Conservation (phyloP, 2,329 filamentous ascomycete species). For the Aspergillus persii region DNA sequence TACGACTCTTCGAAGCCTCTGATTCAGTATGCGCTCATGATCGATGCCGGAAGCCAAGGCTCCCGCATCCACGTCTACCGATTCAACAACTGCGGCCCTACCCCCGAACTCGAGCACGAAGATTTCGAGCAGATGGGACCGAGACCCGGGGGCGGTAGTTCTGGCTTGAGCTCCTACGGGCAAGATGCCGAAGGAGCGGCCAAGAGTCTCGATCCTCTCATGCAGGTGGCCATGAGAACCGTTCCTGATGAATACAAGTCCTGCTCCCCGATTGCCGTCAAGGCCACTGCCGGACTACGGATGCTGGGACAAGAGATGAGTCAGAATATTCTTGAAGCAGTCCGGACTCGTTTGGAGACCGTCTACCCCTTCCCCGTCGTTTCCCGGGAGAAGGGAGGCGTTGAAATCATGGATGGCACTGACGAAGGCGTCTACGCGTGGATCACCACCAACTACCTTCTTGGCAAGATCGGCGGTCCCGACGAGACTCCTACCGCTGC, state of each 20-base stretch:
- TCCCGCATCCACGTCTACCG: slow-evolving; percentile 98
- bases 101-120: slow-evolving; percentile 91
- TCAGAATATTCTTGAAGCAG: slow-evolving; percentile 78
- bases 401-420: slow-evolving; percentile 95
- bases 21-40: slow-evolving; percentile 97
- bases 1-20: slow-evolving; percentile 86
- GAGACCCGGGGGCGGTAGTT: slow-evolving; percentile 75
- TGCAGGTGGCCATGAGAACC: slow-evolving; percentile 78
- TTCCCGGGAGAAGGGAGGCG: slow-evolving; percentile 76
- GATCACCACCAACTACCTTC: slow-evolving; percentile 98
- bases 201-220: slow-evolving; percentile 79
- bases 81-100: slow-evolving; percentile 96
- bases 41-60: slow-evolving; percentile 95
- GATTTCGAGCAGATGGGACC: slow-evolving; percentile 78
- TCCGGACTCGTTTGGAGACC: slow-evolving; percentile 78
- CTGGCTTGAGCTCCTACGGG: slow-evolving; percentile 79
- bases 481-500: slow-evolving; percentile 89
- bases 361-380: slow-evolving; percentile 94
- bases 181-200: slow-evolving; percentile 84
- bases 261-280: slow-evolving; percentile 96
- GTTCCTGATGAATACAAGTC: slow-evolving; percentile 85
- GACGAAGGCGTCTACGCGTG: slow-evolving; percentile 98
- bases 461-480: slow-evolving; percentile 93
- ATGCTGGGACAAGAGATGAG: slow-evolving; percentile 80
- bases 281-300: slow-evolving; percentile 91